Percentiles rank a stretch among this genome's conserved stretches.
Conservation (phyloP, 2,329 filamentous ascomycete species). For the Diaporthe destruens region DNA sequence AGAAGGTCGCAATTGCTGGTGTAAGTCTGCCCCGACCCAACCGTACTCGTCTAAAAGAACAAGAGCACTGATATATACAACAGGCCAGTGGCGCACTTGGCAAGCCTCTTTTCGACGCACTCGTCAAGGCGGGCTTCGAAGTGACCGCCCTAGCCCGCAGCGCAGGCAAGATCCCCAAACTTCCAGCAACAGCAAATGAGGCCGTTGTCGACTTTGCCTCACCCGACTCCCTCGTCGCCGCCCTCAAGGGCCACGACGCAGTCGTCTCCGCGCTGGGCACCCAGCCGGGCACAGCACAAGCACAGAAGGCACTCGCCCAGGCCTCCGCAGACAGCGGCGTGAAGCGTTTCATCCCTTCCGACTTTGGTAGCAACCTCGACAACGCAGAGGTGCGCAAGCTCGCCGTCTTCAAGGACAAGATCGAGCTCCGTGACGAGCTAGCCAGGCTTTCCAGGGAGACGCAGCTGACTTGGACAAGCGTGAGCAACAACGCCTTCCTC, state of each 20-base stretch:
- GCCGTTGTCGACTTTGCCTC: slow-evolving; percentile 52
- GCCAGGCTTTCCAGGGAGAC: slow-evolving; percentile 55
- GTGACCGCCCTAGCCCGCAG: slow-evolving; percentile 52
- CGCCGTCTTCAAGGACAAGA: slow-evolving; percentile 66
- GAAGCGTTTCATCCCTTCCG: slow-evolving; percentile 70
- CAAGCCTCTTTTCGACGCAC: slow-evolving; percentile 36
- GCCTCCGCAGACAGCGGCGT: slow-evolving; percentile 70
- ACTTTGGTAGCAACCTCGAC: slow-evolving; percentile 62
- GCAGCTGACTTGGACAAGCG: slow-evolving; percentile 65
- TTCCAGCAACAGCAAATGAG: slow-evolving; percentile 39
- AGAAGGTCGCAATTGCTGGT: slow-evolving; percentile 56
- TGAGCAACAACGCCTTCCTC: slow-evolving; percentile 69
- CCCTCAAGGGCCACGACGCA: slow-evolving; percentile 69
- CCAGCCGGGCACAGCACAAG: slow-evolving; percentile 46
- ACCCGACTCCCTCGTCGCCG: slow-evolving; percentile 55
- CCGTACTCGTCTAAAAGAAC: not conserved
- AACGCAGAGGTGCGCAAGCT: slow-evolving; percentile 55
- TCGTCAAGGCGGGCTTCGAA: slow-evolving; percentile 48
- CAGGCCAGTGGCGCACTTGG: slow-evolving; percentile 52
- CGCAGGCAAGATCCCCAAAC: slow-evolving; percentile 44
- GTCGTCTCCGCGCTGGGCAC: slow-evolving; percentile 63
- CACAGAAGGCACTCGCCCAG: slow-evolving; percentile 66
- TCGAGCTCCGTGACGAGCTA: slow-evolving; percentile 56
- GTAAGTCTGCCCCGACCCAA: slow-evolving; percentile 42
- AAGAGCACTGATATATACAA: not conserved